Evolutionary conservation across 257 asterid genomes (phyloP).

Genomic region (Datura wrightii): DNA sequence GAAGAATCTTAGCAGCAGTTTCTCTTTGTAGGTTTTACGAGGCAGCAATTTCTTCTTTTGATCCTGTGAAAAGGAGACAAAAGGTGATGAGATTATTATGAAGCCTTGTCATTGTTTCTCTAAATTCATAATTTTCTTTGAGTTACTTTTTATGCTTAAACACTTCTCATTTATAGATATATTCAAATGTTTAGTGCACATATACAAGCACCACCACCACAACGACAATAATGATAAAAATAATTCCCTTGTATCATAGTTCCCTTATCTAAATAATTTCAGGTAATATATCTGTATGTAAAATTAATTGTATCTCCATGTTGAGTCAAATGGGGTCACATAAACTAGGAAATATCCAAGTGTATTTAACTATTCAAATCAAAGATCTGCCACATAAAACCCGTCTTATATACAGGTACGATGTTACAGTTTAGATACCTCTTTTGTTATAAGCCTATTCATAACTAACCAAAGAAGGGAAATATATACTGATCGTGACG

Average conservation of each 20-base stretch:
- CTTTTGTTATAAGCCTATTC: background rate
- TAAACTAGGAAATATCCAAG: background rate
- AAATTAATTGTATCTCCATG: background rate
- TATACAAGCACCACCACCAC: no score
- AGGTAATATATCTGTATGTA: background rate
- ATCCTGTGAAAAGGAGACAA: constrained; percentile 54
- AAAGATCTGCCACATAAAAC: background rate
- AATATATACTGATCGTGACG: background rate
- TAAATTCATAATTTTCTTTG: constrained; percentile 3
- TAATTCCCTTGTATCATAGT: background rate
- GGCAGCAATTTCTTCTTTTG: constrained; percentile 53
- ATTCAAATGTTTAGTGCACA: background rate
- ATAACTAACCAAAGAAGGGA: background rate
- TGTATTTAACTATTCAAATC: background rate
- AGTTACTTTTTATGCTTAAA: background rate
- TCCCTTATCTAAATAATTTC: background rate
- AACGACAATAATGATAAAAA: background rate
- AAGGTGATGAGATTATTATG: constrained; percentile 41
- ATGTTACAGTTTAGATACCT: background rate
- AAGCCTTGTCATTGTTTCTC: background rate
- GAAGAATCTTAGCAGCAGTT: background rate
- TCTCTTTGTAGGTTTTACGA: constrained; percentile 57
- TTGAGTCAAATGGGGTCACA: background rate
- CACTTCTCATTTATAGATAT: background rate
- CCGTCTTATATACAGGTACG: background rate